Conservation (phyloP, 1,139 yeast genomes). For the Geotrichum cucujoidarum region DNA sequence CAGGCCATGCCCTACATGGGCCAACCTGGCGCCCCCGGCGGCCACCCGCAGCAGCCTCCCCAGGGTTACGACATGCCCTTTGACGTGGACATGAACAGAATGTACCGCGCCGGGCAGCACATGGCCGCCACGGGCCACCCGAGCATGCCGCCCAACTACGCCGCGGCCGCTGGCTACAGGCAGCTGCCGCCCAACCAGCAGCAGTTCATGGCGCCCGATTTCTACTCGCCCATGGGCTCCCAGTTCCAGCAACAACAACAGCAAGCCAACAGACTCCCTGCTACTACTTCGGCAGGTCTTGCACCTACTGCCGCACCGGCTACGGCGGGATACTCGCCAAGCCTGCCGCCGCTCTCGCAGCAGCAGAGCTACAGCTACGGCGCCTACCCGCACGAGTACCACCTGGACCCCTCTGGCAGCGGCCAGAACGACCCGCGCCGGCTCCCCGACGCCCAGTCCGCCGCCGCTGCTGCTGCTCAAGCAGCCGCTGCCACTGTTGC, state of each 20-base stretch:
- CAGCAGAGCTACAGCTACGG: conserved; percentile 10
- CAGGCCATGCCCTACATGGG: conserved; percentile 5
- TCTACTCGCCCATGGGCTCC: conserved; percentile 1
- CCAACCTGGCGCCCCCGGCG: conserved; percentile 2
- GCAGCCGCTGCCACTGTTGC: neutral
- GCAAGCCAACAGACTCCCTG: neutral
- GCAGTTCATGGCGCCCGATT: conserved; percentile 8
- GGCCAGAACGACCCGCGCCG: neutral
- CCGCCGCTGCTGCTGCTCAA: neutral
- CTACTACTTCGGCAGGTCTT: neutral
- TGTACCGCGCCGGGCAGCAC: conserved; percentile 2
- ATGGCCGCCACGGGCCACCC: neutral
- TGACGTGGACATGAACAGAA: neutral
- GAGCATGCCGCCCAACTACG: neutral
- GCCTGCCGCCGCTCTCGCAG: conserved; percentile 14
- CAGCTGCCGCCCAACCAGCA: neutral
- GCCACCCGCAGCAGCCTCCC: conserved; percentile 8
- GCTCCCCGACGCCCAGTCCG: conserved; percentile 1
- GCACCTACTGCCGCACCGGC: conserved; percentile 1
- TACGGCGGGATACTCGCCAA: conserved; percentile 9
- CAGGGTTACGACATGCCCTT: conserved; percentile 2
- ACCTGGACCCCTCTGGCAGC: neutral
- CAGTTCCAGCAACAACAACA: neutral
- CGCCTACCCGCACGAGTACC: conserved; percentile 6
- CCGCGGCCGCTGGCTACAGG: neutral